Percentiles rank a stretch among this genome's conserved stretches.
Conservation (phyloP, 768 basidiomycete genomes). For the Lentinula sp. region DNA sequence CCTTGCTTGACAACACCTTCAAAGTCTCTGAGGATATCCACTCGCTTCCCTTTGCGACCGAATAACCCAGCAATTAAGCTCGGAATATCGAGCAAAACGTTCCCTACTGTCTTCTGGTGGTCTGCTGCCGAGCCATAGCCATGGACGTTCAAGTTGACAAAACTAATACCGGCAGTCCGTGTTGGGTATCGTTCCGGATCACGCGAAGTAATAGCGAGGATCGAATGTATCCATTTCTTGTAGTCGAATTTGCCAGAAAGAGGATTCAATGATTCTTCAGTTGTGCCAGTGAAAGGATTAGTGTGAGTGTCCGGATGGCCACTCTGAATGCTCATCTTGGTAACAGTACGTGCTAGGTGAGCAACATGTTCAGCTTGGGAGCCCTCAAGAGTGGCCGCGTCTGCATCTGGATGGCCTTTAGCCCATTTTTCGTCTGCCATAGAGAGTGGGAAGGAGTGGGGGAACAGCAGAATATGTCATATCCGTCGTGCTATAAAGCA, state of each 20-base stretch:
- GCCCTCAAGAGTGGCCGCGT: background rate
- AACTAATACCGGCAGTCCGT: conserved; percentile 29
- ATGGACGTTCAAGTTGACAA: conserved; percentile 26
- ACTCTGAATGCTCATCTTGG: conserved; percentile 1
- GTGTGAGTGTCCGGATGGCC: background rate
- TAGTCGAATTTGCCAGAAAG: conserved; percentile 26
- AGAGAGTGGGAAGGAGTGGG: background rate
- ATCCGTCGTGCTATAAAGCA: background rate
- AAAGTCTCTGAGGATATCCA: conserved; percentile 37
- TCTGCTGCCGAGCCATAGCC: conserved; percentile 25
- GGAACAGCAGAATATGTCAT: background rate
- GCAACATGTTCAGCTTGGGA: conserved; percentile 1
- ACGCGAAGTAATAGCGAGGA: conserved; percentile 18
- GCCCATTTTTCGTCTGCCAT: conserved; percentile 2
- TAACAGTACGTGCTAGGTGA: conserved; percentile 1
- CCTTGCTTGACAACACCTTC: conserved; percentile 41
- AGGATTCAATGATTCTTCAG: conserved; percentile 21
- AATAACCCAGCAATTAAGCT: conserved; percentile 9
- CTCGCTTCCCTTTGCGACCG: conserved; percentile 16
- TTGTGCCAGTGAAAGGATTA: conserved; percentile 2
- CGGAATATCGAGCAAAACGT: conserved; percentile 19
- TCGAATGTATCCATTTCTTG: conserved; percentile 22
- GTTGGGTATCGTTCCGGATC: conserved; percentile 19
- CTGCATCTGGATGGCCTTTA: background rate
- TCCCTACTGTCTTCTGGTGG: conserved; percentile 36